Evolutionary conservation across 208 protist species (phyloP).

Genomic region (Acanthamoeba quina): DNA sequence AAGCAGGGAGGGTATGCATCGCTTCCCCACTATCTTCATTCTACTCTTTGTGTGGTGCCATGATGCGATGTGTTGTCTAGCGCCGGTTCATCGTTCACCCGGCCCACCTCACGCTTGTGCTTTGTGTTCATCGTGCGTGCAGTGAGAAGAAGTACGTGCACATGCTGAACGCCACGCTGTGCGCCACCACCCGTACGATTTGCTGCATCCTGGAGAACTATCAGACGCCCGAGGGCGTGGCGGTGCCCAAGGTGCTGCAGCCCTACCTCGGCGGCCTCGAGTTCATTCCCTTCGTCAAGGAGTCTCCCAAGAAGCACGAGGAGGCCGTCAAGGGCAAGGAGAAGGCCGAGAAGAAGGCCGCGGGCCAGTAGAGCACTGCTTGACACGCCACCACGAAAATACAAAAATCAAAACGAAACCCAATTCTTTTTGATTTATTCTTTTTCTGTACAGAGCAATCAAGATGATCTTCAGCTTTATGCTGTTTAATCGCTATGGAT

Average conservation of each 20-base stretch:
- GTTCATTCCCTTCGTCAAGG: conserved; percentile 83
- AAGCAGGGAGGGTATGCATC: conserved; percentile 73
- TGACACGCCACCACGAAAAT: neutral
- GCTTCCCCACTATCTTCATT: too few species aligned
- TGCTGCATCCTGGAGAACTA: conserved; percentile 99
- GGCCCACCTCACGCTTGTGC: too few species aligned
- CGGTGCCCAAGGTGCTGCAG: conserved; percentile 89
- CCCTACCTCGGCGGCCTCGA: conserved; percentile 90
- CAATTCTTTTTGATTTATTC: neutral
- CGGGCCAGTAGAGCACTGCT: neutral
- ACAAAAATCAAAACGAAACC: neutral
- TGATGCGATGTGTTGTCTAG: too few species aligned
- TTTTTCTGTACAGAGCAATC: neutral
- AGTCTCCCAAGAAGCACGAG: neutral
- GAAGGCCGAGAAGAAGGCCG: conserved; percentile 29
- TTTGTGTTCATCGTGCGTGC: neutral
- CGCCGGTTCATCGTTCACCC: too few species aligned
- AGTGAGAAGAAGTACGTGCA: conserved; percentile 98
- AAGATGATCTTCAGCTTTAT: conserved; percentile 82
- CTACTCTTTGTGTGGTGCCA: too few species aligned
- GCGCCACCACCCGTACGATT: conserved; percentile 98
- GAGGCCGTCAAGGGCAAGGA: conserved; percentile 40
- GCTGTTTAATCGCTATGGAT: conserved; percentile 79
- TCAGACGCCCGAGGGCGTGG: conserved; percentile 85
- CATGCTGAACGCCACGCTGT: conserved; percentile 99